These are phyloP conservation scores for Annona squamosa DNA, from an alignment of 164 flowering plant genomes.

Conservation along the genomic window DNA sequence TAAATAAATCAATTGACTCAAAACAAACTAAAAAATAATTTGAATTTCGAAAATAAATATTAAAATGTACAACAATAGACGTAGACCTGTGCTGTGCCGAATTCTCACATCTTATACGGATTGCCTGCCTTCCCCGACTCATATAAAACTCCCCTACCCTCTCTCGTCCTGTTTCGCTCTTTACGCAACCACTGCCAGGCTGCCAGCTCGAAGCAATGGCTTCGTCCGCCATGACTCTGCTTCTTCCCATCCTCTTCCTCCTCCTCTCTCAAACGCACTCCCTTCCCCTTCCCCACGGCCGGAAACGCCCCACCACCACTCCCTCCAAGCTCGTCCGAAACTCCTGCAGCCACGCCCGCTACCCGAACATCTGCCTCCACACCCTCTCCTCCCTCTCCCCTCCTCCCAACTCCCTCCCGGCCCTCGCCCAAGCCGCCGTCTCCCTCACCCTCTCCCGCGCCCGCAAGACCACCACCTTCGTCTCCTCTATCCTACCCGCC, in stretches of 20 bases:
- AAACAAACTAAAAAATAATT: too few species aligned
- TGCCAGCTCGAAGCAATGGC: background rate
- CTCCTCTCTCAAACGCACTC: background rate
- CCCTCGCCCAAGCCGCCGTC: slow-evolving; percentile 65
- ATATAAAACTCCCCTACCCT: background rate
- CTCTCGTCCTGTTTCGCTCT: background rate
- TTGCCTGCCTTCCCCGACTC: background rate
- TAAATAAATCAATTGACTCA: too few species aligned
- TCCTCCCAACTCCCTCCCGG: slow-evolving; percentile 38
- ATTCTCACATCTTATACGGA: background rate
- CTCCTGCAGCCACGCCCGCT: slow-evolving; percentile 58
- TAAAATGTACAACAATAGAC: too few species aligned
- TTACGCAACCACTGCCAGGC: background rate
- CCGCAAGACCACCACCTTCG: slow-evolving; percentile 25
- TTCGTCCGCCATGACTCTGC: background rate
- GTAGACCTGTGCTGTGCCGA: too few species aligned
- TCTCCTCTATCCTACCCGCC: slow-evolving; percentile 8
- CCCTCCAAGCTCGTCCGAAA: slow-evolving; percentile 35
- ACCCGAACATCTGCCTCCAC: slow-evolving; percentile 54
- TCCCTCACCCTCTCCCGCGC: slow-evolving; percentile 48
- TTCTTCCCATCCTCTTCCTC: background rate
- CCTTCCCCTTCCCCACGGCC: slow-evolving; percentile 13
- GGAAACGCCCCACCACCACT: slow-evolving; percentile 8
- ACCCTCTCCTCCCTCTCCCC: slow-evolving; percentile 51
- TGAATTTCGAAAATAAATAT: too few species aligned